Base-by-base conservation (phyloP, 768 basidiomycete species). In the Suillus brevipes region DNA sequence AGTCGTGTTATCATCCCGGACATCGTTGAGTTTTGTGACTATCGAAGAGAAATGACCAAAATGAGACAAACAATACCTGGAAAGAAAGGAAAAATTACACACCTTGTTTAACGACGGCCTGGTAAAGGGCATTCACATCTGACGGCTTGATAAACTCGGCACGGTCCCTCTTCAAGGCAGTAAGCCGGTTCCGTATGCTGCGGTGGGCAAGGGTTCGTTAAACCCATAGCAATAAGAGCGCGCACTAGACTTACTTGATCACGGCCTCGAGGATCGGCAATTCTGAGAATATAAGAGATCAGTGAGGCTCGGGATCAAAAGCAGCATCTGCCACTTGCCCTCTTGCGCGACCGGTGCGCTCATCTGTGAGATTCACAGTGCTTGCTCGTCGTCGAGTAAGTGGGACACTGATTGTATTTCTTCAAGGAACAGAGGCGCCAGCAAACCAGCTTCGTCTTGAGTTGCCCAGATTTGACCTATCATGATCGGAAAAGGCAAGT, bases 161-260 rank as follows among this genome's bases (percentile, higher is more conserved):
- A 56, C 94, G 88, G 75, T 97, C 90, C 82, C 95, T 92, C 85
- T 95, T 95, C 76, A 96, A 87, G 13, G 89, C 95, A 9, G 96
- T 97, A 57, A 99, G 87, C 67, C 97, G 88, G 78, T 97, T 97
- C 64, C 97, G 89, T 76, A 98, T 95, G 78, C 94, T 97, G 75
- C 20, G 67, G 62, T 59, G 69, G 65, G 63, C 64, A 57, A 68
- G 70, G 72, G 73, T 69, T 68, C 67, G 71, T 74, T 47, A 61
- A n/a, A 65, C 61, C 50, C 61, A 62, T 65, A 23, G 67, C 66
- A 74, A 36, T 69, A 68, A n/a, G n/a, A 40, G 42, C 60, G 64
- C 62, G 64, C 67, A 62, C 45, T 74, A 80, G 60, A 70, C 68
- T 18, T 50, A 95, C 95, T 92, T 91, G 78, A 97, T 95, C 69